These are phyloP conservation scores for Calonectria naviculata DNA, from an alignment of 2,329 filamentous ascomycete genomes.

Conservation along the genomic window DNA sequence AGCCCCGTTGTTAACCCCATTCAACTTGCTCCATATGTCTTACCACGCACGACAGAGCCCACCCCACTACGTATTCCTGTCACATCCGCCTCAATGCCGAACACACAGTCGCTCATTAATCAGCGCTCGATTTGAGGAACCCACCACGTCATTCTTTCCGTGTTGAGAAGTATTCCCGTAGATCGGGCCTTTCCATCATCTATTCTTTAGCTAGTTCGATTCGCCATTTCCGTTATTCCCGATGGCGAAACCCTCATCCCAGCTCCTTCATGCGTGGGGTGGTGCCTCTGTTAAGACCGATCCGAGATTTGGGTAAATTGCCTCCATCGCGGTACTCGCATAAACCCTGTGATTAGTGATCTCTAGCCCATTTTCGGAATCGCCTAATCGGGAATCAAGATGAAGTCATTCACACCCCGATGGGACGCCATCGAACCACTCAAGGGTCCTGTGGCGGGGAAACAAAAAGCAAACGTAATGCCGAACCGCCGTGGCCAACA, in stretches of 20 bases:
- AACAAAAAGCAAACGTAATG: slow-evolving; percentile 10
- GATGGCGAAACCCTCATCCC: neutral
- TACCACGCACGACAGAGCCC: neutral
- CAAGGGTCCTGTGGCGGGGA: neutral
- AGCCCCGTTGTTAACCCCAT: neutral
- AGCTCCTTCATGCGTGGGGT: neutral
- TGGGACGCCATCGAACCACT: neutral
- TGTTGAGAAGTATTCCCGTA: slow-evolving; percentile 11
- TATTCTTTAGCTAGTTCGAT: neutral
- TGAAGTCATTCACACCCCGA: slow-evolving; percentile 1
- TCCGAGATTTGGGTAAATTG: slow-evolving; percentile 10
- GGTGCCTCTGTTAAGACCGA: neutral
- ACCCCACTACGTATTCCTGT: neutral
- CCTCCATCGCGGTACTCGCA: slow-evolving; percentile 4
- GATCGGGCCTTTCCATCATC: slow-evolving; percentile 10
- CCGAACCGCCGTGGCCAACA: neutral
- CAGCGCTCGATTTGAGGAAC: neutral
- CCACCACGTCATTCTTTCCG: slow-evolving; percentile 6
- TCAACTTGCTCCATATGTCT: neutral
- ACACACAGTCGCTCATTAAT: neutral
- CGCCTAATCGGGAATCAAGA: neutral
- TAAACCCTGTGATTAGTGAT: slow-evolving; percentile 5
- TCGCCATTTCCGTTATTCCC: slow-evolving; percentile 11
- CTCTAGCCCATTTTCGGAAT: neutral
- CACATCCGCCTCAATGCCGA: slow-evolving; percentile 8